Base-by-base conservation (phyloP, 2,329 filamentous ascomycete species). In the Aspergillus caelatus region DNA sequence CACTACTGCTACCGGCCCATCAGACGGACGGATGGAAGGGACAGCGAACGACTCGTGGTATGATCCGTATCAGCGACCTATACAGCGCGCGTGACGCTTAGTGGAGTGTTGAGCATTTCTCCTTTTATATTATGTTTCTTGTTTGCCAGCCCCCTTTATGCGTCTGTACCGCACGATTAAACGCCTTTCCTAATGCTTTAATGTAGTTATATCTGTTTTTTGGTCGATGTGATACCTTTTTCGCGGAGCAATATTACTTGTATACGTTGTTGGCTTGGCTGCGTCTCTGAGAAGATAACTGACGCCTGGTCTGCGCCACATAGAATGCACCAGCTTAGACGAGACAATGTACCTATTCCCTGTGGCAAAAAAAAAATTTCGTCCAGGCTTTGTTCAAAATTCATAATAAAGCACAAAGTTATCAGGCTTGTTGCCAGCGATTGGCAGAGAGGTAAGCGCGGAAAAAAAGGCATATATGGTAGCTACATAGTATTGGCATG, bases 1-100 rank as follows among this genome's bases (percentile, higher is more conserved):
- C 34, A 60, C 62, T 60, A 68, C 65, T 52, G 60, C 70, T 4
- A 57, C 60, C 28, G 60, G 65, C 14, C 48, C 61, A 30, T 53
- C 69, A 28, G 64, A 63, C 26, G 60, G 30, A 32, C 67, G 57
- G 11, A 30, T 19, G n/a, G 64, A 64, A 14, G 64, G 64, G 11
- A 57, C 58, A 21, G 23, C 48, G 16, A 60, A 60, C 34, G 58
- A 60, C 16, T 53, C 46, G 23, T 60, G 58, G 58, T 54, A 52
- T 19, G 58, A 60, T 21, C 19, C 58, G 16, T 50, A 50, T 21
- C 57, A 54, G 19, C 58, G 36, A 52, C 58, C 58, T 54, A 46
- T 54, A 48, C 48, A 60, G 23, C 46, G 46, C 39, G 21, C 58
- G 10, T 53, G 32, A 53, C 30, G 19, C 11, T 10, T 34, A 8